Percentiles rank a stretch among this genome's conserved stretches.
phyloP scores from a whole-genome alignment of 768 basidiomycete genomes.

The Auricularia heimuer region DNA sequence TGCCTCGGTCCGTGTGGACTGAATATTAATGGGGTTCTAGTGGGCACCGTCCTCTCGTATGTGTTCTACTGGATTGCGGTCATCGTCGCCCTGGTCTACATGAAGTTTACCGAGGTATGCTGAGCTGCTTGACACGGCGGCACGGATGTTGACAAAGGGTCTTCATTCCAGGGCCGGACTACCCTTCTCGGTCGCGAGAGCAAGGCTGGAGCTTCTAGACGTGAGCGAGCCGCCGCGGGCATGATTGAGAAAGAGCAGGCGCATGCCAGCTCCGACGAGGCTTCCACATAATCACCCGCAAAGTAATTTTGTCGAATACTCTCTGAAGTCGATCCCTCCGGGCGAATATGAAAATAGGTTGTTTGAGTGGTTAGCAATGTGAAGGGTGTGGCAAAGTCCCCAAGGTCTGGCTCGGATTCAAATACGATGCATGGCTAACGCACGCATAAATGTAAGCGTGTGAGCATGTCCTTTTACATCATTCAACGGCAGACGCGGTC shows the following conservation, averaged over 20 bases:
- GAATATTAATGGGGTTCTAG: conserved; percentile 17
- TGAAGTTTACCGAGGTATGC: conserved; percentile 44
- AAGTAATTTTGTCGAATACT: too few species aligned
- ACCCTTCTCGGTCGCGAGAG: conserved; percentile 44
- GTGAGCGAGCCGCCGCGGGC: not conserved
- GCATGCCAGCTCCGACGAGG: not conserved
- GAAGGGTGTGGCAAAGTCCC: too few species aligned
- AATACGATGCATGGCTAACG: too few species aligned
- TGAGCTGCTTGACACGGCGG: not conserved
- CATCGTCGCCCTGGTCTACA: conserved; percentile 50
- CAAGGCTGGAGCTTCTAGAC: not conserved
- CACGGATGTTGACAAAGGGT: too few species aligned
- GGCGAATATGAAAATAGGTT: too few species aligned
- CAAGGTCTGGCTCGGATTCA: too few species aligned
- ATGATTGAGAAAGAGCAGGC: not conserved
- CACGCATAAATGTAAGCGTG: too few species aligned
- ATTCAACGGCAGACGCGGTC: too few species aligned
- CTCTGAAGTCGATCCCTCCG: too few species aligned
- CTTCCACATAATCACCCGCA: not conserved
- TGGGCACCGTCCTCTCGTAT: conserved; percentile 77
- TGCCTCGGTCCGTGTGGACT: not conserved
- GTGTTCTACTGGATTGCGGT: conserved; percentile 89
- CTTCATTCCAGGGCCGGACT: conserved; percentile 44
- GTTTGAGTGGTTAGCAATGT: too few species aligned
- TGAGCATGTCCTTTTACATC: too few species aligned